Evolutionary conservation across 2,329 filamentous ascomycete species (phyloP), one percentile per base, ranked within the genome.

Genomic region (Calonectria multiphialidica): DNA sequence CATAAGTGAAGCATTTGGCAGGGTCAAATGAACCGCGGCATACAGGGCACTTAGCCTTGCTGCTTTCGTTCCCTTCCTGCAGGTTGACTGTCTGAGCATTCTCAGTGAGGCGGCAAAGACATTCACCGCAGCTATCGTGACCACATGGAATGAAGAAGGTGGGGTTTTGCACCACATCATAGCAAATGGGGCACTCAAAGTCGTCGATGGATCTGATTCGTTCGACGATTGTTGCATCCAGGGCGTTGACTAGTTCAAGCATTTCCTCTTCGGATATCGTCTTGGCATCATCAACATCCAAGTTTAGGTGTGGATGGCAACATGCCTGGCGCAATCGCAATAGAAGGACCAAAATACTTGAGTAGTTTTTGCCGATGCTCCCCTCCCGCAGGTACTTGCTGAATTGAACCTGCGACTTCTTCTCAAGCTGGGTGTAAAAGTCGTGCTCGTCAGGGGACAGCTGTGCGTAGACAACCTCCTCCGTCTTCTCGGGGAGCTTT

Each of bases 181-280:
- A 92, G 81, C 95, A 98, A 23, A 97, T 92, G 0, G 94, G 94
- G 79, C 95, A 98, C 80, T 96, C 93, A 62, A 96, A 94, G 2
- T 87, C 89, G 1, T 91, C 87, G 1, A 82, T 81, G 1, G 79
- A 81, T 76, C 86, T 93, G 80, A 97, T 88, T 8, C 94, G 90
- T n/a, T 86, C 80, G 21, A 97, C 87, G 15, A 95, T 93, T 18
- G 90, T 86, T 0, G 82, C 76, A 7, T 86, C 82, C 13, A 98
- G 85, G 23, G 86, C 81, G 77, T 90, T 89, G 1, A 95, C 94
- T 23, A 94, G 87, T 2, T 88, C 86, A 16, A 91, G 79, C 80
- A 94, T 89, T 33, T 92, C 87, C 7, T 82, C 81, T 42, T 78
- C 79, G 5, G 77, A 88, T 25, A 86, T 84, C 5, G 84, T 84